Percentiles rank a stretch among this genome's conserved stretches.
phyloP scores from a whole-genome alignment of 345 rosid species.

The Acer yangbiense region DNA sequence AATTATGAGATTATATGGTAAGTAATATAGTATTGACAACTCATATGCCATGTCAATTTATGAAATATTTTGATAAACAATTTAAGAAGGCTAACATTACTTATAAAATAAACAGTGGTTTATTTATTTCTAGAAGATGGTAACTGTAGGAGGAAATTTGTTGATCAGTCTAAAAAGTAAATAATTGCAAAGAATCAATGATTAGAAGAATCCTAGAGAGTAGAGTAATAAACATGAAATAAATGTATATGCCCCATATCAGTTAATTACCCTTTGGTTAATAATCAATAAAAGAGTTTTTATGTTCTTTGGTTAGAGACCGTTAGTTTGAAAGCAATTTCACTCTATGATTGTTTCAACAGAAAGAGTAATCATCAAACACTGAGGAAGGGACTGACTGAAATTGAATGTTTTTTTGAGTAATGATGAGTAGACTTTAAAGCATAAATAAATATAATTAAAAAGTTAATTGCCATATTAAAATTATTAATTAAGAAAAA shows the following conservation, averaged over 20 bases:
- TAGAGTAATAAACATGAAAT: not conserved
- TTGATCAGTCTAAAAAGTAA: not conserved
- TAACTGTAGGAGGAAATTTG: not conserved
- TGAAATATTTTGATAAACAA: no score
- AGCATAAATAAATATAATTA: no score
- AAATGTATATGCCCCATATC: not conserved
- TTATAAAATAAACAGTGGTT: no score
- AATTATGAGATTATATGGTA: not conserved
- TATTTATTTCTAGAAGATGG: no score
- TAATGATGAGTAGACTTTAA: no score
- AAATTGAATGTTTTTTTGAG: constrained; percentile 2
- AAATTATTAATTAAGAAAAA: not conserved
- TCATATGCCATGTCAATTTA: no score
- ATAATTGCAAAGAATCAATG: constrained; percentile 8
- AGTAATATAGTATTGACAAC: no score
- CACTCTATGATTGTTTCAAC: constrained; percentile 23
- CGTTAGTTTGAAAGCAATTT: constrained; percentile 28
- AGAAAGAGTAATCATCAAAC: constrained; percentile 12
- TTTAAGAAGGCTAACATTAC: no score
- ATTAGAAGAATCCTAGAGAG: constrained; percentile 20
- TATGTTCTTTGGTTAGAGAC: constrained; percentile 22
- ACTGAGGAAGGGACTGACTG: constrained; percentile 4
- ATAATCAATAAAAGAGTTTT: not conserved
- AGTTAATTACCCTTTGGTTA: not conserved
- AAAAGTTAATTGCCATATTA: not conserved